Base-by-base conservation (phyloP, 1,139 yeast genomes). In the Saccharomyces pastorianus region DNA sequence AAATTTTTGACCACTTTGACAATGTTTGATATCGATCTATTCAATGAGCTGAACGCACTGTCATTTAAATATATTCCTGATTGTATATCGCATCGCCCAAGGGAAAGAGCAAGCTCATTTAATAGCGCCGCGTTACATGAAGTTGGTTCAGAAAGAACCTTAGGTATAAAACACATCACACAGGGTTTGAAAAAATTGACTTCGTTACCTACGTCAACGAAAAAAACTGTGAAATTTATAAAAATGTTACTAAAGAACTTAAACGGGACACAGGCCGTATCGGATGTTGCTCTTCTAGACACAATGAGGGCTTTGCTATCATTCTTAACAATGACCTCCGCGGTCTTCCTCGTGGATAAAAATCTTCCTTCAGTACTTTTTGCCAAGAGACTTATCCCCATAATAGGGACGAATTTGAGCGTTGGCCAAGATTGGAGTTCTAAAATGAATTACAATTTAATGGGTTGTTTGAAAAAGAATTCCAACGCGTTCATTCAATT, bases 271-370 rank as follows among this genome's bases (percentile, higher is more conserved):
- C 60, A 60, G 5, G 23, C 58, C 13, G 62, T 64, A 2, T 59
- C 70, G 11, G 70, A 67, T 42, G 57, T 52, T 34, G 61, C 71
- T 0, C 47, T 63, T 6, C 47, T 67, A 9, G 66, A 66, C 32
- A 61, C 70, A 0, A 50, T 67, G 27, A 60, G 65, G 48, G 53
- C 64, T 2, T 51, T 65, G 9, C 52, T 66, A 17, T 50, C 61
- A 1, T 52, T 66, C 17, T 61, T 62, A 28, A 59, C 63, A 4
- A 53, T 66, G 38, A 56, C 67, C n/a, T 61, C 71, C 1, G 58
- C 70, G 3, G 55, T 65, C n/a, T 58, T 65, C 1, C 52, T 61
- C 11, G 53, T 59, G 4, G 62, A 64, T 46, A 51, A 56, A 2
- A 55, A 56, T 3, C 42, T 63, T 2, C 64, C 65, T 8, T 51